Base-by-base conservation (phyloP, 257 asterid genomes). In the Misopates orontium region DNA sequence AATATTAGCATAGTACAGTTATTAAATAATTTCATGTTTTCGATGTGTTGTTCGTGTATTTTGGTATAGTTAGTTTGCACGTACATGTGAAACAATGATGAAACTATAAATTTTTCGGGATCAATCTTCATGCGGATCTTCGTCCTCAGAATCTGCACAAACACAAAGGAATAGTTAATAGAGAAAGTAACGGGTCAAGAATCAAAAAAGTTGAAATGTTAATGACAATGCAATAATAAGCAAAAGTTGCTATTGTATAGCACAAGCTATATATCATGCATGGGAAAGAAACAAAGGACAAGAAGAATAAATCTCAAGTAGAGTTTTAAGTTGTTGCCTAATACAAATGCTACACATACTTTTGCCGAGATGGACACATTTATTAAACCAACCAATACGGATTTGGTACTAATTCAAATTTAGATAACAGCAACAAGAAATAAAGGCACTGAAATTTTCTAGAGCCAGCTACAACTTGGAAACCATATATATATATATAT, bases 141-240 rank as follows among this genome's bases (percentile, higher is more conserved):
- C 95, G 45, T 77, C 91, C 75, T 87, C 94, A n/a, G 95, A 90
- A 85, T 87, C 97, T 87, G 83, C 74, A 64, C 28, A 52, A 60
- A 32, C 66, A 14, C 54, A 56, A 72, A 61, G 36, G 32, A 51
- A 40, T 10, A 45, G 54, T 62, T 51, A 64, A 51, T 24, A 36
- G 13, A 58, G 40, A 50, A 48, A 55, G 21, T 14, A 22, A 41
- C 40, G 25, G 55, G 25, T 11, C 8, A 14, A 72, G 42, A 62
- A 44, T 20, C 16, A 71, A 64, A 32, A 12, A 16, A 50, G 51
- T 11, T 19, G n/a, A n/a, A n/a, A n/a, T n/a, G 3, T 48, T 24
- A 4, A 31, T 39, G 7, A 19, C 25, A 22, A 2, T 4, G 8
- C 14, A 55, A 3, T 8, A n/a, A 18, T 13, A 53, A 21, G 14